phyloP scores from a whole-genome alignment of 148 eudicot species.

The Bassia scoparia region DNA sequence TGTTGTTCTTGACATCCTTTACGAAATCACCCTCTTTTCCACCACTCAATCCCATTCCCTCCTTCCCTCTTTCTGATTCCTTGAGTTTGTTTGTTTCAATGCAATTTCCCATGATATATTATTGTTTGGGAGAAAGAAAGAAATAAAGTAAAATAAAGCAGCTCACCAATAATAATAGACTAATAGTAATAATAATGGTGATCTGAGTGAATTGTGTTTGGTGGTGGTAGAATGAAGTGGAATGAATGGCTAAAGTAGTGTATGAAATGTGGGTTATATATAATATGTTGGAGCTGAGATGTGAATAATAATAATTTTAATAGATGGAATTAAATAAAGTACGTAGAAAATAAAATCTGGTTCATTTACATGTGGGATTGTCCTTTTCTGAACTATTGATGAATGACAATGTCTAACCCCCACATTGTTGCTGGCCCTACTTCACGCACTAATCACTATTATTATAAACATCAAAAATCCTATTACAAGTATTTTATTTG shows the following conservation, averaged over 20 bases:
- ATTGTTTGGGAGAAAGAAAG: neutral
- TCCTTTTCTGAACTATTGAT: slow-evolving; percentile 19
- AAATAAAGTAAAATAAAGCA: too few relatives aligned
- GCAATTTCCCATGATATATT: slow-evolving; percentile 57
- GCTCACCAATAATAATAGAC: neutral
- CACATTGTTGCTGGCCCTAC: slow-evolving; percentile 33
- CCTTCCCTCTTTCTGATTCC: slow-evolving; percentile 5
- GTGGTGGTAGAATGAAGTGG: neutral
- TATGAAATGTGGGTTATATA: slow-evolving; percentile 13
- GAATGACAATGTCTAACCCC: slow-evolving; percentile 27
- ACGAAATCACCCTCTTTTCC: slow-evolving; percentile 18
- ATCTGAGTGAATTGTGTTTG: neutral
- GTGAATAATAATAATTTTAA: too few relatives aligned
- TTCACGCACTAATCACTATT: neutral
- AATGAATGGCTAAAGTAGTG: slow-evolving; percentile 19
- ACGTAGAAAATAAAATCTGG: slow-evolving; percentile 17
- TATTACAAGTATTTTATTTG: too few relatives aligned
- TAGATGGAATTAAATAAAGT: slow-evolving; percentile 6
- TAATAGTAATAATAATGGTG: too few relatives aligned
- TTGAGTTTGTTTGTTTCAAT: slow-evolving; percentile 31
- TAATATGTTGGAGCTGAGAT: neutral
- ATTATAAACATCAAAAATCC: neutral
- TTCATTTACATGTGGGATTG: slow-evolving; percentile 14
- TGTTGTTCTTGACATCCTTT: slow-evolving; percentile 15
- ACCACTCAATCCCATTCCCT: slow-evolving; percentile 1